Conservation (phyloP, 2,329 filamentous ascomycete species). For the Sordariomycetes sp. region DNA sequence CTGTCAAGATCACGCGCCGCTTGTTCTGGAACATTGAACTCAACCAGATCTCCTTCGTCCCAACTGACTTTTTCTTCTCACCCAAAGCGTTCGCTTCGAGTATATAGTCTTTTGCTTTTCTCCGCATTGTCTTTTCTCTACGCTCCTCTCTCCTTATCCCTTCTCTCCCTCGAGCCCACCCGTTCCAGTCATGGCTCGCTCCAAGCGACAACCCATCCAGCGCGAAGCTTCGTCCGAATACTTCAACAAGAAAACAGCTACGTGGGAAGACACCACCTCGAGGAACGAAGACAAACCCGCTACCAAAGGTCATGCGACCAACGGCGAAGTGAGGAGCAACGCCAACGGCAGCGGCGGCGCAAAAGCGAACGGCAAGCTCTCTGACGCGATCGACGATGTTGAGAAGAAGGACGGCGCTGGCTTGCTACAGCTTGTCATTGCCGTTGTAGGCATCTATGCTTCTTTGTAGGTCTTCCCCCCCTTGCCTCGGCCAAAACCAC, state of each 20-base stretch:
- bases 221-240: conserved; percentile 60
- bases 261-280: conserved; percentile 20
- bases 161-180: conserved; percentile 8
- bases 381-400: conserved; percentile 16
- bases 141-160: conserved; percentile 11
- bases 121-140: conserved; percentile 8
- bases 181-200: conserved; percentile 51
- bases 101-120: not conserved
- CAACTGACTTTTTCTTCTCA: conserved; percentile 4
- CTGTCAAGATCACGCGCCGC: conserved; percentile 7
- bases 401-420: conserved; percentile 44
- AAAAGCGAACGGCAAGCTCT: conserved; percentile 29
- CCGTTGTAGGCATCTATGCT: conserved; percentile 91
- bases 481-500: too few relatives aligned
- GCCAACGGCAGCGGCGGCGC: conserved; percentile 11
- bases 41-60: not conserved
- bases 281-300: conserved; percentile 7
- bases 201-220: conserved; percentile 59
- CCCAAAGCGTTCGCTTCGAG: not conserved
- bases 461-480: conserved; percentile 75
- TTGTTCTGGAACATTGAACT: too few relatives aligned
- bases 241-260: conserved; percentile 37
- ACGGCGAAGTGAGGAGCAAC: conserved; percentile 15
- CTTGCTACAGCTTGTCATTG: conserved; percentile 67
- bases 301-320: conserved; percentile 13